A percentile compares a stretch with the other conserved stretches of the same genome.
These are phyloP conservation scores for Knufia fluminis DNA, from an alignment of 2,329 filamentous ascomycete species.

Conservation along the genomic window DNA sequence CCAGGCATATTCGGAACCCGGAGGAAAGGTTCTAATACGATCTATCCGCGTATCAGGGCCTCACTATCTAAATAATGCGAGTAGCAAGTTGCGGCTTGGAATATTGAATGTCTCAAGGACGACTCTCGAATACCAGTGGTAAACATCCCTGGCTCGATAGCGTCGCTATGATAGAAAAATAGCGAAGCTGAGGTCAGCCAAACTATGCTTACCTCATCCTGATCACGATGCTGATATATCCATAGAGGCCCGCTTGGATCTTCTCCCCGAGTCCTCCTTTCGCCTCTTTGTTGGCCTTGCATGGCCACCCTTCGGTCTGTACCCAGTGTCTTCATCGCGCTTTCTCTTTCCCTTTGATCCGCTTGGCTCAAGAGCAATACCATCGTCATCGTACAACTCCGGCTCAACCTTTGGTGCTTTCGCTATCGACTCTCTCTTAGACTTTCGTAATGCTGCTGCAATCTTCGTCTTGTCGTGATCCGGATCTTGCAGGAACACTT, in stretches of 20 bases:
- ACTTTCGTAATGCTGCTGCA: slow-evolving; percentile 33
- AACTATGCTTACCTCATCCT: no score
- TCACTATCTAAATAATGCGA: no score
- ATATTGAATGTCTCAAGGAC: no score
- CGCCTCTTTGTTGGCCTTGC: slow-evolving; percentile 31
- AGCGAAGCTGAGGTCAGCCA: no score
- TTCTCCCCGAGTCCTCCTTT: slow-evolving; percentile 25
- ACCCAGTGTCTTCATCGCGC: slow-evolving; percentile 39
- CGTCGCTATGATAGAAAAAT: no score
- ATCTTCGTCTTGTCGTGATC: slow-evolving; percentile 41
- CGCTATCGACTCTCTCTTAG: slow-evolving; percentile 31
- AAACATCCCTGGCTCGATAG: no score
- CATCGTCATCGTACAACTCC: slow-evolving; percentile 37
- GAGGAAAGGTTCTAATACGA: no score
- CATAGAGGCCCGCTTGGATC: slow-evolving; percentile 17
- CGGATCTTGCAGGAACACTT: slow-evolving; percentile 74
- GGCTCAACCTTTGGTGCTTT: slow-evolving; percentile 27
- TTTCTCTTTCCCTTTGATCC: slow-evolving; percentile 36
- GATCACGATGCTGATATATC: slow-evolving; percentile 12
- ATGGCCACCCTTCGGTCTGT: slow-evolving; percentile 38
- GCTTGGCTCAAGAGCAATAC: slow-evolving; percentile 28
- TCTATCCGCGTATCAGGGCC: no score
- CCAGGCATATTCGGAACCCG: no score
- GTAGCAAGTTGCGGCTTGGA: no score
- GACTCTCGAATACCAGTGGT: no score